Base-by-base conservation (phyloP, 2,329 filamentous ascomycete species). In the Trichophaea hybrida region DNA sequence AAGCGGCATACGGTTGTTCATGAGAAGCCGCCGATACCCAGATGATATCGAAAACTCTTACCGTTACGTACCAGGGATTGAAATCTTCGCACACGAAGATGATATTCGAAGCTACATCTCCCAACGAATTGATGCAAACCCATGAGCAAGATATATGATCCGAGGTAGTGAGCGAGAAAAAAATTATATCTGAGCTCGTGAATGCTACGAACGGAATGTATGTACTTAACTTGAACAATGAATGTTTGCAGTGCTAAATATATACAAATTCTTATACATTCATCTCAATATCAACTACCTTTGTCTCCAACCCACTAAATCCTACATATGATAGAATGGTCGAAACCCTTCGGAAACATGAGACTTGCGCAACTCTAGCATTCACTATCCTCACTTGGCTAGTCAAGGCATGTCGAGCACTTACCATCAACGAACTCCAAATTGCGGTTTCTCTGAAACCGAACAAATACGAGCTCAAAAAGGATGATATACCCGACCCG, bases 381-480 rank as follows among this genome's bases (percentile, higher is more conserved):
- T 8, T 49, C 8, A 6, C 8, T 8, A 6, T 49, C 44, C 44
- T 49, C 1, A 12, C 15, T 8, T 49, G 44, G 44, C 10, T 49
- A 8, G 24, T 17, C 44, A 49, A 49, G 24, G 44, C 44, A 8
- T 4, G 10, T 17, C 10, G 44, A 8, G 7, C 56, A 24, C 48
- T 58, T 7, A 6, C 31, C n/a, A 34, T 58, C 32, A 12, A 6
- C 10, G 56, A 58, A 34, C 56, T 58, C 13, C 46, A 48, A 15
- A 35, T 52, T 40, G 56, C 56, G 10, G 32, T 58, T 7, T 44
- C 56, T 6, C 1, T 57, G 12, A 32, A 49, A 24, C 10, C 37
- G 15, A 34, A 34, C 32, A 37, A 37, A n/a, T 17, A 33, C 17
- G 17, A 31, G 31, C 32, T 38, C 8, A 44, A 52, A 8, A 8